Evolutionary conservation across 1,139 yeast species (phyloP).

Genomic region (Pneumocystis sp.): DNA sequence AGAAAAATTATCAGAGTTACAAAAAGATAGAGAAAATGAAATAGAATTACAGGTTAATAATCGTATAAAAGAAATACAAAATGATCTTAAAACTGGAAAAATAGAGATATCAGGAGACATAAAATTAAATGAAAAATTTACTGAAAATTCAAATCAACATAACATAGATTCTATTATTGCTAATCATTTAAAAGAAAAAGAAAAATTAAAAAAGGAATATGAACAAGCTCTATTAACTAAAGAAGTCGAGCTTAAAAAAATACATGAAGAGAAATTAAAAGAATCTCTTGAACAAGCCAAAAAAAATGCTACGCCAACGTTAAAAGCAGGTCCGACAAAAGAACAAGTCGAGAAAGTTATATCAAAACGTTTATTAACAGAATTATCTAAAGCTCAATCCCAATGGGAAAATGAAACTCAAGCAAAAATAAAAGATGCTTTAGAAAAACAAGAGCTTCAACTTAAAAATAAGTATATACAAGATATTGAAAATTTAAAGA

Average conservation of each 20-base stretch:
- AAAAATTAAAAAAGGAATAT: slow-evolving; percentile 12
- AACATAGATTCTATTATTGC: slow-evolving; percentile 12
- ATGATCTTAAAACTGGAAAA: slow-evolving; percentile 16
- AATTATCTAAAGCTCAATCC: neutral
- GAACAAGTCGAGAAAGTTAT: neutral
- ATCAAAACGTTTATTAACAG: neutral
- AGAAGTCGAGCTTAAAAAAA: slow-evolving; percentile 12
- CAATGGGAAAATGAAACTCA: neutral
- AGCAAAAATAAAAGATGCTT: slow-evolving; percentile 15
- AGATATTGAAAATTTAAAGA: slow-evolving; percentile 22
- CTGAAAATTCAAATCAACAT: slow-evolving; percentile 15
- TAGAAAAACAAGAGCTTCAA: slow-evolving; percentile 20
- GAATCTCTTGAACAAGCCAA: neutral
- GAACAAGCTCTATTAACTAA: slow-evolving; percentile 5
- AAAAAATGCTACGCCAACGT: neutral
- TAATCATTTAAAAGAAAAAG: slow-evolving; percentile 14
- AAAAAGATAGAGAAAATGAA: slow-evolving; percentile 8
- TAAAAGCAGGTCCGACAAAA: neutral
- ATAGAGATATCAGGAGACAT: neutral
- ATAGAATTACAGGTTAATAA: slow-evolving; percentile 16
- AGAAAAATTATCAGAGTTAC: neutral
- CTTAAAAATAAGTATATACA: slow-evolving; percentile 29
- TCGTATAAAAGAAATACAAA: slow-evolving; percentile 21
- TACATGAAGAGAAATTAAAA: neutral
- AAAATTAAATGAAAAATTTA: slow-evolving; percentile 17